Base-by-base conservation (phyloP, 306 rosid genomes). In the Castanea mollissima region DNA sequence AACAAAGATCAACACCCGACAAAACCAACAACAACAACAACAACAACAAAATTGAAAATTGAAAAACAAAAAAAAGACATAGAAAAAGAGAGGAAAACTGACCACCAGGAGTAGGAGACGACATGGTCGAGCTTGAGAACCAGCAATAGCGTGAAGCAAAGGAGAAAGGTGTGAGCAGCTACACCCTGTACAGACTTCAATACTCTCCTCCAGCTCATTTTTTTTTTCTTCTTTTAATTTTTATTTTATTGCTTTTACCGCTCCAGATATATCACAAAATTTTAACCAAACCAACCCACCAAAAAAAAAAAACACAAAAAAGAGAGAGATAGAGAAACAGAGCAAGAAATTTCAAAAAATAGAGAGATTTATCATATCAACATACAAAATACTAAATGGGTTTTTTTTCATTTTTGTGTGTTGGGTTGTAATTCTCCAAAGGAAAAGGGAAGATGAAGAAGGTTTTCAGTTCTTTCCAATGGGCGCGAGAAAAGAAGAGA, bases 151-250 rank as follows among this genome's bases (percentile, higher is more conserved):
- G 98, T 96, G 84, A 93, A 96, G 83, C 81, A 88, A n/a, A 93
- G 73, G 38, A 91, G 97, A 64, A 90, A 84, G 78, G 79, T 80
- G 81, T 96, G 99, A n/a, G 98, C 98, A 41, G 88, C 85, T 16
- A 93, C 77, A 55, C 96, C 92, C 79, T 93, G 98, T 6, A 89
- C 91, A 52, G 99, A 91, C 81, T 88, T 91, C 93, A 96, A 92
- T 8, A 96, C 98, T 77, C 97, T 93, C 71, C 93, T 85, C 99
- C 99, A 96, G 84, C 86, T 92, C 98, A 86, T 93, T 82, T 77
- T 63, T 56, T 63, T 31, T 69, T 46, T 35, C 23, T 69, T 46
- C 38, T 5, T 62, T 54, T 21, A 21, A 27, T 34, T 2, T 41
- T 41, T 41, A 41, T 8, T 41, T 41, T 41, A 41, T 41, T 41